Conservation (phyloP, 768 basidiomycete genomes). For the Lenzites betulinus region DNA sequence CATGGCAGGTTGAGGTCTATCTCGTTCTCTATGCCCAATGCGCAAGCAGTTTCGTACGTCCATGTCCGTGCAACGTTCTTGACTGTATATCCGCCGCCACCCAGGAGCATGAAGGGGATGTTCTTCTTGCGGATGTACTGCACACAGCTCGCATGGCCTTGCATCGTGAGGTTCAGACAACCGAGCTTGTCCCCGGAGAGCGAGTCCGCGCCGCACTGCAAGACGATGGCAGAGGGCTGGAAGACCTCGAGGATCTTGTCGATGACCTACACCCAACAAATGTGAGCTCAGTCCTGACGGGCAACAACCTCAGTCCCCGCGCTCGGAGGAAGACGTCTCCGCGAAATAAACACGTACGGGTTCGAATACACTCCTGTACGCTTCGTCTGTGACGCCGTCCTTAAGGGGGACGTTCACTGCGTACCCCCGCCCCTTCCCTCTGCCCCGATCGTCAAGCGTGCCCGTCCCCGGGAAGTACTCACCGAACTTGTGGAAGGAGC, state of each 20-base stretch:
- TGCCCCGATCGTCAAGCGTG: conserved; percentile 82
- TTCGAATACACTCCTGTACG: conserved; percentile 86
- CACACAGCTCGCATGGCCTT: conserved; percentile 92
- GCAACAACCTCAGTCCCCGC: conserved; percentile 9
- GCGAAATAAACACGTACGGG: conserved; percentile 44
- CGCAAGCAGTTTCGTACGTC: conserved; percentile 97
- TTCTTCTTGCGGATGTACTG: conserved; percentile 81
- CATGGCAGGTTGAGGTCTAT: conserved; percentile 80
- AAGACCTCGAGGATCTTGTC: conserved; percentile 85
- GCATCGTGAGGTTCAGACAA: conserved; percentile 94
- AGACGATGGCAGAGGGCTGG: conserved; percentile 82
- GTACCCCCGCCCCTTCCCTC: conserved; percentile 83
- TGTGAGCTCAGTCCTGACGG: conserved; percentile 22
- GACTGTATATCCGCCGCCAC: conserved; percentile 96
- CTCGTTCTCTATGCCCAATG: conserved; percentile 82
- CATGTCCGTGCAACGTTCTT: conserved; percentile 95
- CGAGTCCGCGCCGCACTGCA: conserved; percentile 97
- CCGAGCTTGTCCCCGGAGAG: conserved; percentile 94
- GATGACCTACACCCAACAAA: conserved; percentile 57
- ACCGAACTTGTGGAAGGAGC: conserved; percentile 96
- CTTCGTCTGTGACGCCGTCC: conserved; percentile 92
- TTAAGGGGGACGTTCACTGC: conserved; percentile 91
- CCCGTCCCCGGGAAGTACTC: conserved; percentile 93
- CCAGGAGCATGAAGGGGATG: conserved; percentile 86
- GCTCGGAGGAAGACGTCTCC: not conserved